These are phyloP conservation scores for Cladophialophora exuberans DNA, from an alignment of 2,329 filamentous ascomycete species.

Conservation along the genomic window DNA sequence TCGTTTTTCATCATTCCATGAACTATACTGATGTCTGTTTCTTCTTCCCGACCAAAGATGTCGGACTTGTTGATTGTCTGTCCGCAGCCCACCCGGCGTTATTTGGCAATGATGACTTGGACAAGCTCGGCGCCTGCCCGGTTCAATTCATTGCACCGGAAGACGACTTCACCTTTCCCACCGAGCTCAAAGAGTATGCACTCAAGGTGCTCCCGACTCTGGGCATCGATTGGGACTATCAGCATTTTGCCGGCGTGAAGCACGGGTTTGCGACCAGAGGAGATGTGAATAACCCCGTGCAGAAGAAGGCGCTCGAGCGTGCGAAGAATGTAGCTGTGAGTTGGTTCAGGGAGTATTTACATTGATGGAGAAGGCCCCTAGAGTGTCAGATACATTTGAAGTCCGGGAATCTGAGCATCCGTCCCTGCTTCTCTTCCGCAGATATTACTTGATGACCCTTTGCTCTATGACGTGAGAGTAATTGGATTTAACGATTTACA, in stretches of 20 bases:
- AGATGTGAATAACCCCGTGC: conserved; percentile 41
- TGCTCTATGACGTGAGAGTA: background rate
- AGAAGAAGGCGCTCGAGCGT: conserved; percentile 51
- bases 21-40: background rate
- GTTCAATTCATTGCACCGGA: conserved; percentile 59
- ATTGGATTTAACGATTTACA: too few relatives aligned
- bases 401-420: too few relatives aligned
- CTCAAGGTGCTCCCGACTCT: conserved; percentile 45
- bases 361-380: background rate
- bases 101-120: conserved; percentile 51
- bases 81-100: conserved; percentile 50
- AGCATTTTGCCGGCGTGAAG: conserved; percentile 54
- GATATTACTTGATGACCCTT: background rate
- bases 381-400: too few relatives aligned
- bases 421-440: too few relatives aligned
- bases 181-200: conserved; percentile 51
- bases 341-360: conserved; percentile 43
- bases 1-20: background rate
- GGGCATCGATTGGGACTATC: conserved; percentile 53
- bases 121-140: conserved; percentile 48
- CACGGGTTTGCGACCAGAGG: conserved; percentile 54
- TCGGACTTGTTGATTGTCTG: conserved; percentile 51
- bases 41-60: conserved; percentile 29
- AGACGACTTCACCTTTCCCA: conserved; percentile 46
- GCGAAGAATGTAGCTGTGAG: conserved; percentile 53